phyloP scores from a whole-genome alignment of 192 early-diverging fungal species.

The Podochytrium sp. region DNA sequence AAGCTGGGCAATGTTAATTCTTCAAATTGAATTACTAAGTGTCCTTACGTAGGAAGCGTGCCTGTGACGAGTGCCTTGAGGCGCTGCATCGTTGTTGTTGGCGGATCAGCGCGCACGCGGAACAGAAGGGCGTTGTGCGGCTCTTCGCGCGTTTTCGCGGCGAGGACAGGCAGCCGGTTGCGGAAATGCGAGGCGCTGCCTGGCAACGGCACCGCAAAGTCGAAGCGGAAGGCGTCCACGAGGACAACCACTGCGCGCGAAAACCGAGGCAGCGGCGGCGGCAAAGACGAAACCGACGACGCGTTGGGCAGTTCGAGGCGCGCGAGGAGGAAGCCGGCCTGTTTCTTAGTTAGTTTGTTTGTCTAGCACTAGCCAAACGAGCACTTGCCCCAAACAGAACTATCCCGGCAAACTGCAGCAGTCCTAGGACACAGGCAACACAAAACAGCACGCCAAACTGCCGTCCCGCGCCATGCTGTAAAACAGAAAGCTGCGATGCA shows the following conservation, averaged over 20 bases:
- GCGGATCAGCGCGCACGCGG: slow-evolving; percentile 57
- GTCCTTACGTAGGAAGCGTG: slow-evolving; percentile 52
- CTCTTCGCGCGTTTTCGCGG: slow-evolving; percentile 22
- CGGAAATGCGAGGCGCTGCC: slow-evolving; percentile 33
- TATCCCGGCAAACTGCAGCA: no score
- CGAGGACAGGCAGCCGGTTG: slow-evolving; percentile 52
- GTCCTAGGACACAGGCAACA: no score
- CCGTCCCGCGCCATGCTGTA: no score
- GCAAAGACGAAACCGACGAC: slow-evolving; percentile 5
- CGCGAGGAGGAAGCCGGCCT: slow-evolving; percentile 41
- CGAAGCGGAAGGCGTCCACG: slow-evolving; percentile 62
- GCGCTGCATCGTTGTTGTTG: slow-evolving; percentile 67
- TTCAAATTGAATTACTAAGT: neutral
- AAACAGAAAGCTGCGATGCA: no score
- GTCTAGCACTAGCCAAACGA: no score
- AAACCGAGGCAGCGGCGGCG: slow-evolving; percentile 18
- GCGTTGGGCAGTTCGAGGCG: slow-evolving; percentile 43
- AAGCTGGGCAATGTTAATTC: slow-evolving; percentile 26
- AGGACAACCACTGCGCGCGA: slow-evolving; percentile 49
- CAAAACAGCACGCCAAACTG: no score
- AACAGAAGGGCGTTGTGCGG: slow-evolving; percentile 45
- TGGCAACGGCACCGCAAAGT: slow-evolving; percentile 41
- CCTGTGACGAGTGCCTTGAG: slow-evolving; percentile 66
- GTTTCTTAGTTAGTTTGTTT: neutral
- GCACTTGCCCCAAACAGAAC: no score